Conservation (phyloP, 176 grass and related monocot genomes). For the Triticum timopheevii region DNA sequence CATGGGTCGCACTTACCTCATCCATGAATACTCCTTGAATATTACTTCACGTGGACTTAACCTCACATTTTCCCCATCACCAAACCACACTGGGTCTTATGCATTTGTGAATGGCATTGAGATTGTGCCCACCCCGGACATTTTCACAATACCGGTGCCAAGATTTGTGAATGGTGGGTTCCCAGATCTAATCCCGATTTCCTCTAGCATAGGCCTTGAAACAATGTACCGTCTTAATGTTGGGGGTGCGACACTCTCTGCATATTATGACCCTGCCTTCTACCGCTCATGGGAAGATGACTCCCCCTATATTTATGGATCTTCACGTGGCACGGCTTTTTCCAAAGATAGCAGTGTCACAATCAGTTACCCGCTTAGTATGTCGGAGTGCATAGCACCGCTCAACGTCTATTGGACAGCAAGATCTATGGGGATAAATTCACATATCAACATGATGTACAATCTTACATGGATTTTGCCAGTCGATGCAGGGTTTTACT, state of each 20-base stretch:
- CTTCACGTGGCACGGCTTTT: not conserved
- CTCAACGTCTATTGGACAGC: not conserved
- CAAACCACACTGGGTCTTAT: not conserved
- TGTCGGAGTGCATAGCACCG: constrained; percentile 19
- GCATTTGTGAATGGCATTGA: constrained; percentile 48
- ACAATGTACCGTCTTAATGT: constrained; percentile 41
- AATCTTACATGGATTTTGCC: constrained; percentile 41
- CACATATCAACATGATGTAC: constrained; percentile 4
- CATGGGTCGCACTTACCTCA: not conserved
- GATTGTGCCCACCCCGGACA: constrained; percentile 29
- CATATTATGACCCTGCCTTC: not conserved
- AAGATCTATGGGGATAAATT: constrained; percentile 29
- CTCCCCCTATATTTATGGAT: constrained; percentile 27
- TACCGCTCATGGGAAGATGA: constrained; percentile 36
- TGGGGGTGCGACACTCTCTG: not conserved
- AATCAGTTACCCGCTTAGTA: not conserved
- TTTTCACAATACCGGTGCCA: not conserved
- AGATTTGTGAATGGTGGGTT: not conserved
- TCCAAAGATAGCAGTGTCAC: constrained; percentile 2
- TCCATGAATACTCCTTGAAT: not conserved
- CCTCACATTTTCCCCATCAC: not conserved
- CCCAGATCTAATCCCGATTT: not conserved
- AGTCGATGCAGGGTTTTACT: constrained; percentile 31
- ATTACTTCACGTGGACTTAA: not conserved
- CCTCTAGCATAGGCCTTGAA: not conserved